These are phyloP conservation scores for Aspergillus felis DNA, from an alignment of 2,329 filamentous ascomycete genomes.

Conservation along the genomic window DNA sequence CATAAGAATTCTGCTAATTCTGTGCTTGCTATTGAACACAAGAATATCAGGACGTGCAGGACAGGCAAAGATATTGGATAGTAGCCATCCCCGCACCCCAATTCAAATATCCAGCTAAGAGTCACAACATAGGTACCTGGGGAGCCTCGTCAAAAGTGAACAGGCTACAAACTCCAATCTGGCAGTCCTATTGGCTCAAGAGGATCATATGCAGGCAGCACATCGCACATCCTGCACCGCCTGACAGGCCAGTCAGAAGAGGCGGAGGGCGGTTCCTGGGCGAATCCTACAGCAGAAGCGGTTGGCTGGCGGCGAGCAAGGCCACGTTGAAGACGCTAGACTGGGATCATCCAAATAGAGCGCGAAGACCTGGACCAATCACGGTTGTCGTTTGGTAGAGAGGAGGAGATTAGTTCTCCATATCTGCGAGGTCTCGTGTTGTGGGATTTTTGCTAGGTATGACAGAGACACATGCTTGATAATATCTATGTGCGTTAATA, in stretches of 20 bases:
- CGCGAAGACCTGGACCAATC: constrained; percentile 5
- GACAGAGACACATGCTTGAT: background rate
- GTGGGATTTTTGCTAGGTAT: background rate
- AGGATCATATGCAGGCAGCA: background rate
- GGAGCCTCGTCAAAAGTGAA: background rate
- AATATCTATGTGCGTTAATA: background rate
- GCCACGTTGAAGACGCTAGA: constrained; percentile 23
- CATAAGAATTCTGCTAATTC: background rate
- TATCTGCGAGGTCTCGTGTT: background rate
- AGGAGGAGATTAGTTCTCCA: background rate
- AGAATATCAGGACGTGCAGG: background rate
- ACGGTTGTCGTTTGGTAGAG: background rate
- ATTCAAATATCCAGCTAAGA: background rate
- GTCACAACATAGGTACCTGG: background rate
- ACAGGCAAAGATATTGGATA: background rate
- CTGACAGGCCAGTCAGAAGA: constrained; percentile 3
- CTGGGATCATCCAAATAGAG: constrained; percentile 5
- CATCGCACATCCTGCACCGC: background rate
- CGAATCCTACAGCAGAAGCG: constrained; percentile 13
- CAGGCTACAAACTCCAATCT: background rate
- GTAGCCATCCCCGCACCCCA: background rate
- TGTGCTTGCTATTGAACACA: background rate
- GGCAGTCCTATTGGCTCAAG: background rate
- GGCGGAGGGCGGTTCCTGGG: constrained; percentile 13
- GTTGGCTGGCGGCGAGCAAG: constrained; percentile 15